Evolutionary conservation across 805 yeast genomes (phyloP), one percentile per base, ranked within the genome.

Genomic region (Yarrowia sp.): DNA sequence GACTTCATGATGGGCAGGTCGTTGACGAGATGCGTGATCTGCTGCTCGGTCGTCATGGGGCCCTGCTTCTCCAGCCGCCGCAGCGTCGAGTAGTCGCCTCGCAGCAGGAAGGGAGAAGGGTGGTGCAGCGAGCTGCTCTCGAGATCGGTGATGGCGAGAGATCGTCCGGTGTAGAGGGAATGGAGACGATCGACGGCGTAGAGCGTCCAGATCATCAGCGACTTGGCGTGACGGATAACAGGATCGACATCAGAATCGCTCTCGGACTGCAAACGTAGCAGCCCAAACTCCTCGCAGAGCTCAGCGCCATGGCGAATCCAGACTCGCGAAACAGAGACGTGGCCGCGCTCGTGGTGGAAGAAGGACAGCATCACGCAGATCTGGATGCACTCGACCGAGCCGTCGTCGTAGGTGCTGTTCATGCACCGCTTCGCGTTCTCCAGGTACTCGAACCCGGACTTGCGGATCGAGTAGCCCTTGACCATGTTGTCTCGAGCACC

Each of bases 291-390:
- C 16, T 55, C 47, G 29, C 61, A 67, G 4, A 65, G 46, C 22
- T 68, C 65, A 6, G 63, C 61, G 2, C 68, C 66, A 21, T 63
- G 62, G 2, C 64, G 32, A n/a, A 68, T 47, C 70, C 71, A 69
- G 13, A 67, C 53, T 62, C 68, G 49, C 5, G 69, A 65, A 4
- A 66, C 64, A 2, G 69, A 64, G 2, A 63, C 62, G 39, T 68
- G 64, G 51, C 66, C 65, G 13, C 63, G 42, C 42, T 69, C 72
- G 29, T 36, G 44, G 25, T 66, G 62, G 49, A 63, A 69, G 10
- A 69, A 32, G 10, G 69, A 58, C 7, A 66, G 42, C 31, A 69
- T 56, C n/a, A 69, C 60, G n/a, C 66, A 63, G 3, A 65, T 21
- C n/a, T 58, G 61, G 47, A 67, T 62, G 24, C 65, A 64, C 29